Conservation (phyloP, 257 asterid species). For the Solanum megistacrolobum region DNA sequence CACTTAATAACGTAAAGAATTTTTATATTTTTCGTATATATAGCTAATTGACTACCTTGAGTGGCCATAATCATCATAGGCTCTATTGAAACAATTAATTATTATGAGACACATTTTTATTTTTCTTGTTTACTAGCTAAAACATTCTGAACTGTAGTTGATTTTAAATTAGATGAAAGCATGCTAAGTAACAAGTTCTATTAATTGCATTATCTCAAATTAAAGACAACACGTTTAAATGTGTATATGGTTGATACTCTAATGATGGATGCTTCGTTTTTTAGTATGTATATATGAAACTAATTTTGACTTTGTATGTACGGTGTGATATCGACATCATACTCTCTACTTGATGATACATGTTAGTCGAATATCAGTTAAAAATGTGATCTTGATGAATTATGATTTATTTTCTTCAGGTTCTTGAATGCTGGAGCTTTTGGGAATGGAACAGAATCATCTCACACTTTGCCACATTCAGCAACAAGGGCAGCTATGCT, state of each 20-base stretch:
- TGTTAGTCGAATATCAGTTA: neutral
- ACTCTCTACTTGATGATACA: neutral
- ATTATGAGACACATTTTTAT: too few species aligned
- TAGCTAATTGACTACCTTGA: neutral
- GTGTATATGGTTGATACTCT: too few species aligned
- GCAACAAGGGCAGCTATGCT: constrained; percentile 52
- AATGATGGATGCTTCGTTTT: too few species aligned
- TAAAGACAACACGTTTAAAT: neutral
- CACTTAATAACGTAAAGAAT: neutral
- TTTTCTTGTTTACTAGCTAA: too few species aligned
- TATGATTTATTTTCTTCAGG: constrained; percentile 6
- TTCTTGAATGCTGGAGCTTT: constrained; percentile 43
- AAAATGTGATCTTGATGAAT: neutral
- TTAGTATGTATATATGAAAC: too few species aligned
- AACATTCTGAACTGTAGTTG: neutral
- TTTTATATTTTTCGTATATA: neutral
- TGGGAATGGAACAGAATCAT: constrained; percentile 29
- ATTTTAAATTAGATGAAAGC: neutral
- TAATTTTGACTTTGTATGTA: too few species aligned
- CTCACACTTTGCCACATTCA: constrained; percentile 34
- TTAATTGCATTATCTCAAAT: neutral
- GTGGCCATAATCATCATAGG: neutral
- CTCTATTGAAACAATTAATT: neutral
- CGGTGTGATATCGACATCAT: neutral
- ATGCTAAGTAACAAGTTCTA: neutral